Evolutionary conservation across 2,329 filamentous ascomycete genomes (phyloP), one percentile per base, ranked within the genome.

Genomic region (Dothistroma pini): DNA sequence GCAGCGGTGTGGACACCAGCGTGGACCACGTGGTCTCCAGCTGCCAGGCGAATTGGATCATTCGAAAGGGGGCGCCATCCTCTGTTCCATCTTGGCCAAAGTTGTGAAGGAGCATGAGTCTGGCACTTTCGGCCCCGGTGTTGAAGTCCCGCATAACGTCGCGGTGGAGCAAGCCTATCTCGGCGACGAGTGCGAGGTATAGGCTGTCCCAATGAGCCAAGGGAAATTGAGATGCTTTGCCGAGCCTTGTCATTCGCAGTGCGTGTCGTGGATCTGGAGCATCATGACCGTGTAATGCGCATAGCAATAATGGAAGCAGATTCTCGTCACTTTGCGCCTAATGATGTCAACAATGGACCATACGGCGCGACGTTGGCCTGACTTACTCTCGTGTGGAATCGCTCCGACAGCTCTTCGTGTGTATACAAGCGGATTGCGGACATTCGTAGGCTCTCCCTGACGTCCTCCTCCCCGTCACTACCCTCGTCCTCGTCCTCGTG

Each of bases 21-120:
- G 44, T 25, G 29, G 47, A 34, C 68, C 67, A 69, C 54, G 58
- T 63, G 5, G 51, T 54, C 56, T 71, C 67, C n/a, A 71, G 63
- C 34, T 64, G 44, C 2, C 35, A 31, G 4, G 66, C 67, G 35
- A 71, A 50, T 10, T 63, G 57, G 47, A 63, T 22, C 5, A 60
- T 64, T 11, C 56, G 63, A 49, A 65, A 59, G 0, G 63, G 60
- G 1, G 38, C 7, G 29, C 59, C 56, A 4, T 32, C n/a, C 12
- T 38, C 51, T 14, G 38, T 47, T 19, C 61, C 60, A 29, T 62
- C 56, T 10, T 6, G n/a, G 4, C 67, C 68, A 21, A 38, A 14
- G 11, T 60, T 11, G 48, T 70, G 67, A 8, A n/a, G n/a, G n/a
- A 69, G 61, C 10, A 69, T 52, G 14, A 21, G 44, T 1, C 41